These are phyloP conservation scores for Penicillium steckii DNA, from an alignment of 495 filamentous ascomycete species.

Conservation along the genomic window DNA sequence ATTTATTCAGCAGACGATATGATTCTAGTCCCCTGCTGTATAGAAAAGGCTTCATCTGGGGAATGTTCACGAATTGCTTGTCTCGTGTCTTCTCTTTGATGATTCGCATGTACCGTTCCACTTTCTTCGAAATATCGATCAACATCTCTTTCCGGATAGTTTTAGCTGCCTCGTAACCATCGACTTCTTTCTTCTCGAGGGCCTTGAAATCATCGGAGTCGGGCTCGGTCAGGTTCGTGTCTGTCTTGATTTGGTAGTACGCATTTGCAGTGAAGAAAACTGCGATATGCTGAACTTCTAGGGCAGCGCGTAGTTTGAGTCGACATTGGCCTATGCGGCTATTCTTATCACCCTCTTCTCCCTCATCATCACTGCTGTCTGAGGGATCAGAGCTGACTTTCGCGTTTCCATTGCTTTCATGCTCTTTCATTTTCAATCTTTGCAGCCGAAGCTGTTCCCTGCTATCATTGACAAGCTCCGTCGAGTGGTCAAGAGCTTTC, in stretches of 20 bases:
- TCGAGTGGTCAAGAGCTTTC: slow-evolving; percentile 53
- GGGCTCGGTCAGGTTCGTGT: slow-evolving; percentile 57
- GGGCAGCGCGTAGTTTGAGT: slow-evolving; percentile 63
- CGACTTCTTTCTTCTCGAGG: slow-evolving; percentile 67
- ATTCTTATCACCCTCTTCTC: slow-evolving; percentile 44
- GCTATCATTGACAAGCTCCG: slow-evolving; percentile 59
- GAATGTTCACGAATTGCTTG: slow-evolving; percentile 62
- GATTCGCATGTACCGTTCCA: slow-evolving; percentile 41
- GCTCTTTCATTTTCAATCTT: slow-evolving; percentile 25
- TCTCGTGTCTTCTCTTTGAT: slow-evolving; percentile 43
- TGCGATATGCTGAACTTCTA: slow-evolving; percentile 80
- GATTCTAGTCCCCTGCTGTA: slow-evolving; percentile 61
- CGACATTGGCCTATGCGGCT: slow-evolving; percentile 56
- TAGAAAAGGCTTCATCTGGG: slow-evolving; percentile 51
- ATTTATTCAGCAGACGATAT: slow-evolving; percentile 52
- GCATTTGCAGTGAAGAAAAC: slow-evolving; percentile 82
- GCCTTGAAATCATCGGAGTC: slow-evolving; percentile 63
- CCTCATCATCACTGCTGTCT: slow-evolving; percentile 40
- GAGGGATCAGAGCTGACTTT: background rate
- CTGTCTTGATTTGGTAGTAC: slow-evolving; percentile 76
- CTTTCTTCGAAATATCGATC: slow-evolving; percentile 48
- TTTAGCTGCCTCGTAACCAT: slow-evolving; percentile 75
- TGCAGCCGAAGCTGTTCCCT: slow-evolving; percentile 58
- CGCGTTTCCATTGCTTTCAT: slow-evolving; percentile 6
- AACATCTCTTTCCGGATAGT: slow-evolving; percentile 74